Evolutionary conservation across 2,329 filamentous ascomycete genomes (phyloP).

Genomic region (Malbranchea cinnamomea): DNA sequence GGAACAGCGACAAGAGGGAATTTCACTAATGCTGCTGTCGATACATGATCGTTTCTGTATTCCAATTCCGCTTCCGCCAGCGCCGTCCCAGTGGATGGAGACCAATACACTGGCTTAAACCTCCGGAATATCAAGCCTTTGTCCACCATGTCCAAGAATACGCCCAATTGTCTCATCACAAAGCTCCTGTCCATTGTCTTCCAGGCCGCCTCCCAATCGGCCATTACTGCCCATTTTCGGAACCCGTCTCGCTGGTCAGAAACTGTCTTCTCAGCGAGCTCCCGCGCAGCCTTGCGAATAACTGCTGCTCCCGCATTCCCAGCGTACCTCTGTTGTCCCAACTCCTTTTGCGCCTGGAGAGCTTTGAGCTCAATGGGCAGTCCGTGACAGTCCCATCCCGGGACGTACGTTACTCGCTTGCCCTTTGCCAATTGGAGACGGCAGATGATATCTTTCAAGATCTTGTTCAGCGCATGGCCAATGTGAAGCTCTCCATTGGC

Average conservation of each 20-base stretch:
- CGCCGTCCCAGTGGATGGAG: slow-evolving; percentile 48
- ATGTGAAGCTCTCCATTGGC: slow-evolving; percentile 86
- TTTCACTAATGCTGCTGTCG: slow-evolving; percentile 50
- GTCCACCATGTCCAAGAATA: slow-evolving; percentile 48
- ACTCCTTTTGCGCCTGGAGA: slow-evolving; percentile 43
- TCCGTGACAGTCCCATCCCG: slow-evolving; percentile 96
- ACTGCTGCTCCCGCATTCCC: slow-evolving; percentile 27
- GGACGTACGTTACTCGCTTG: slow-evolving; percentile 62
- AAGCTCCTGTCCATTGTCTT: slow-evolving; percentile 48
- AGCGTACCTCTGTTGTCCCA: slow-evolving; percentile 17
- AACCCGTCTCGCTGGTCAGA: slow-evolving; percentile 46
- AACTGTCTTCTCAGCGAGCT: slow-evolving; percentile 41
- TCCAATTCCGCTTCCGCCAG: slow-evolving; percentile 51
- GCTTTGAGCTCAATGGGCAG: slow-evolving; percentile 95
- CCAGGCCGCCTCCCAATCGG: slow-evolving; percentile 47
- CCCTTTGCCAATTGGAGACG: slow-evolving; percentile 68
- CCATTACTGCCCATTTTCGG: slow-evolving; percentile 47
- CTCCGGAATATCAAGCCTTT: slow-evolving; percentile 46
- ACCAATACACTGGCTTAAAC: slow-evolving; percentile 52
- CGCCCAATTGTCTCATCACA: slow-evolving; percentile 43
- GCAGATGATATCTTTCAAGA: slow-evolving; percentile 86
- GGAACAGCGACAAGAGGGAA: slow-evolving; percentile 50
- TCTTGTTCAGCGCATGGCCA: slow-evolving; percentile 92
- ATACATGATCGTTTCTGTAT: slow-evolving; percentile 47
- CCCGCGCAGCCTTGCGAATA: slow-evolving; percentile 39